These are phyloP conservation scores for Nemania sp. DNA, from an alignment of 2,329 filamentous ascomycete species.

Conservation along the genomic window DNA sequence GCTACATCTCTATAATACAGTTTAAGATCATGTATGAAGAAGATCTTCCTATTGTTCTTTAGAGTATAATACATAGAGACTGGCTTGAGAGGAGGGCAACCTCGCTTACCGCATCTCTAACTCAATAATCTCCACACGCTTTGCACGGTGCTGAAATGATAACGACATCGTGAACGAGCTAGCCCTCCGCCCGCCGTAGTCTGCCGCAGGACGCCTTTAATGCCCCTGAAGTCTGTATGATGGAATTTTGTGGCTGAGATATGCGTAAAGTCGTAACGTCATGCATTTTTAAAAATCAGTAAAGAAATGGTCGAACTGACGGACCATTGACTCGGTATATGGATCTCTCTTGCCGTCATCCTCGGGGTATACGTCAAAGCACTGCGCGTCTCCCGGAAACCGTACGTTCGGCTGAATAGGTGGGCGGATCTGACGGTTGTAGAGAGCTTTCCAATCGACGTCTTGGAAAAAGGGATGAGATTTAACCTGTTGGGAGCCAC, in stretches of 20 bases:
- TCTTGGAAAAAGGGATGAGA: conserved; percentile 79
- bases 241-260: conserved; percentile 2
- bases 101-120: conserved; percentile 22
- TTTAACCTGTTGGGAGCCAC: conserved; percentile 79
- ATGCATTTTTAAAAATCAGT: conserved; percentile 70
- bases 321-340: conserved; percentile 76
- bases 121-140: not conserved
- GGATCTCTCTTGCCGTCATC: conserved; percentile 73
- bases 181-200: not conserved
- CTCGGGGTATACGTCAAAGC: conserved; percentile 86
- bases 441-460: conserved; percentile 80
- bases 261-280: conserved; percentile 31
- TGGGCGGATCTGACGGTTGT: conserved; percentile 71
- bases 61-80: conserved; percentile 5
- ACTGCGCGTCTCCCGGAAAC: conserved; percentile 79
- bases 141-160: conserved; percentile 12
- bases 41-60: not conserved
- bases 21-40: conserved; percentile 4
- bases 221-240: not conserved
- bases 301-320: conserved; percentile 78
- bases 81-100: not conserved
- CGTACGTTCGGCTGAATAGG: conserved; percentile 82
- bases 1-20: conserved; percentile 25
- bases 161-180: conserved; percentile 22
- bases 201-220: not conserved